Evolutionary conservation across 768 basidiomycete species (phyloP).

Genomic region (Agrocybe praecox): DNA sequence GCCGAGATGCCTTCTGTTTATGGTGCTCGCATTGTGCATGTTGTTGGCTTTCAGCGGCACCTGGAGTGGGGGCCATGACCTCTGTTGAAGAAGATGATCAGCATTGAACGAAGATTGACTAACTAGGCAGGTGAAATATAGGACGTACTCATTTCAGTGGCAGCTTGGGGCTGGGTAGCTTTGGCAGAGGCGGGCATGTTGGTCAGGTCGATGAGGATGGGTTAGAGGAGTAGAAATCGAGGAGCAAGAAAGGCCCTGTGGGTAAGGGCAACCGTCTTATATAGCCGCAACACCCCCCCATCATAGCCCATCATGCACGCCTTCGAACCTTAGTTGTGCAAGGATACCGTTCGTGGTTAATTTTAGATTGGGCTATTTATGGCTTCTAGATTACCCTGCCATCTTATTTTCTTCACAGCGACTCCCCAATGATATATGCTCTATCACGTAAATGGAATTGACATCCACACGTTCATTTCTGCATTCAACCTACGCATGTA

Average conservation of each 20-base stretch:
- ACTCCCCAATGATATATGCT: background rate
- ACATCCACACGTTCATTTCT: background rate
- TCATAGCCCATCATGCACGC: background rate
- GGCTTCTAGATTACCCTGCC: background rate
- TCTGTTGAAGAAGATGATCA: slow-evolving; percentile 29
- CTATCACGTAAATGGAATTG: background rate
- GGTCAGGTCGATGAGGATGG: background rate
- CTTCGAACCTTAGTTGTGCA: background rate
- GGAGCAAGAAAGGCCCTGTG: background rate
- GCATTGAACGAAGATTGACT: background rate
- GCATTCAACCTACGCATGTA: background rate
- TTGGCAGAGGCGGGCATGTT: slow-evolving; percentile 25
- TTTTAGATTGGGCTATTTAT: background rate
- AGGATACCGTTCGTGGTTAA: background rate
- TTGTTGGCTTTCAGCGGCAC: slow-evolving; percentile 18
- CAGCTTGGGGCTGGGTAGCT: slow-evolving; percentile 58
- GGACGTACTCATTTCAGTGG: slow-evolving; percentile 63
- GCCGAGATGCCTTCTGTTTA: slow-evolving; percentile 54
- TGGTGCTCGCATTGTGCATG: slow-evolving; percentile 41
- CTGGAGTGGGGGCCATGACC: slow-evolving; percentile 44
- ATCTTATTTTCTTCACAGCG: background rate
- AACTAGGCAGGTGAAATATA: background rate
- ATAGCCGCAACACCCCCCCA: background rate
- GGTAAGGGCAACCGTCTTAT: background rate
- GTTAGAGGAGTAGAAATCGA: slow-evolving; percentile 2